Conservation (phyloP, 1,139 yeast species). For the Protomyces inouyei region DNA sequence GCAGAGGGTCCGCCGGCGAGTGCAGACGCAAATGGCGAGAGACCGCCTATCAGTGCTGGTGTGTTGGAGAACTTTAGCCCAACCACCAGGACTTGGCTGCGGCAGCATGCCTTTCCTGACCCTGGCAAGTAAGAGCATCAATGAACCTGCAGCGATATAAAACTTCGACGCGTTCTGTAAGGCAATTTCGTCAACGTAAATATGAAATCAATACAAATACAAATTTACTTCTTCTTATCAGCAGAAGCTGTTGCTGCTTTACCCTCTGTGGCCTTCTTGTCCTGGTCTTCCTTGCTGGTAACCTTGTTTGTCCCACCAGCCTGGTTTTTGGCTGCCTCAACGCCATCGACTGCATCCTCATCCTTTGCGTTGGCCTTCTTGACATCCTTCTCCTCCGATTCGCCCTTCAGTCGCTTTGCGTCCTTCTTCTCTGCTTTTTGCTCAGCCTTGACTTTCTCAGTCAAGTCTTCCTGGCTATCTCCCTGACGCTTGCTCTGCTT, state of each 20-base stretch:
- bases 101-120: neutral
- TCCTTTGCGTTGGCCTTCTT: neutral
- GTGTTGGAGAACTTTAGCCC: slow-evolving; percentile 25
- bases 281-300: slow-evolving; percentile 15
- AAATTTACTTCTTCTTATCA: slow-evolving; percentile 14
- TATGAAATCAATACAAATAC: no score
- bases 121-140: neutral
- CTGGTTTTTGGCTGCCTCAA: slow-evolving; percentile 5
- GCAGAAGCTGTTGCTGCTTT: slow-evolving; percentile 12
- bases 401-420: neutral
- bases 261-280: slow-evolving; percentile 2
- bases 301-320: slow-evolving; percentile 18
- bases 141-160: no score
- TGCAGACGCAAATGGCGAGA: neutral
- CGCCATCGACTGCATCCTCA: slow-evolving; percentile 7
- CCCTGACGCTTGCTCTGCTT: slow-evolving; percentile 23
- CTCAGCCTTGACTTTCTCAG: slow-evolving; percentile 12
- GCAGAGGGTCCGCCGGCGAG: neutral
- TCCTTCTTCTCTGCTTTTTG: neutral
- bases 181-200: no score
- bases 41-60: slow-evolving; percentile 24
- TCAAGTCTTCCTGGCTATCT: slow-evolving; percentile 18
- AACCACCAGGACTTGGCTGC: slow-evolving; percentile 20
- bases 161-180: no score
- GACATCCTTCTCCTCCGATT: neutral